phyloP scores from a whole-genome alignment of 768 basidiomycete genomes.

The Trametes meyenii region DNA sequence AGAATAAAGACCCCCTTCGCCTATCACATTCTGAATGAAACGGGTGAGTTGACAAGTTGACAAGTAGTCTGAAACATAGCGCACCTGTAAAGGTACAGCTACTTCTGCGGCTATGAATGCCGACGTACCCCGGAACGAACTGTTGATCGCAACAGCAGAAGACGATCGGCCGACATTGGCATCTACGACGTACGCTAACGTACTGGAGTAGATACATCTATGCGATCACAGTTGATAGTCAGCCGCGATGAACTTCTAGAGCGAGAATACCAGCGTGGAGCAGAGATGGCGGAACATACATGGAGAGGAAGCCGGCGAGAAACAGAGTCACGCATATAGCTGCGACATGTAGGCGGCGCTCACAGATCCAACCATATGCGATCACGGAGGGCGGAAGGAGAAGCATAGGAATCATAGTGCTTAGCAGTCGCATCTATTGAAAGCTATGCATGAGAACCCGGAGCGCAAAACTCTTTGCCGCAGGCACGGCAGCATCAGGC shows the following conservation, averaged over 20 bases:
- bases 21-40: slow-evolving; percentile 54
- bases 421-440: slow-evolving; percentile 69
- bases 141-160: slow-evolving; percentile 76
- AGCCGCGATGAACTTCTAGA: neutral
- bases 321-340: slow-evolving; percentile 75
- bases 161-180: slow-evolving; percentile 81
- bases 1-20: slow-evolving; percentile 82
- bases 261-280: neutral
- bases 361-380: slow-evolving; percentile 75
- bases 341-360: slow-evolving; percentile 63
- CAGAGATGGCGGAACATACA: slow-evolving; percentile 47
- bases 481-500: slow-evolving; percentile 5
- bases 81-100: slow-evolving; percentile 71
- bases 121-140: slow-evolving; percentile 67
- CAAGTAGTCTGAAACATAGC: slow-evolving; percentile 16
- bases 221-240: neutral
- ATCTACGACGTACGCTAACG: slow-evolving; percentile 85
- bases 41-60: neutral
- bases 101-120: slow-evolving; percentile 77
- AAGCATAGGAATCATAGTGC: slow-evolving; percentile 58
- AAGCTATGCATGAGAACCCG: neutral
- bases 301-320: slow-evolving; percentile 69
- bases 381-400: slow-evolving; percentile 64
- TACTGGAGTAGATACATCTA: slow-evolving; percentile 65
- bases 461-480: neutral